Percentiles rank a stretch among this genome's conserved stretches.
These are phyloP conservation scores for Piper betle DNA, from an alignment of 164 flowering plant genomes.

Conservation along the genomic window DNA sequence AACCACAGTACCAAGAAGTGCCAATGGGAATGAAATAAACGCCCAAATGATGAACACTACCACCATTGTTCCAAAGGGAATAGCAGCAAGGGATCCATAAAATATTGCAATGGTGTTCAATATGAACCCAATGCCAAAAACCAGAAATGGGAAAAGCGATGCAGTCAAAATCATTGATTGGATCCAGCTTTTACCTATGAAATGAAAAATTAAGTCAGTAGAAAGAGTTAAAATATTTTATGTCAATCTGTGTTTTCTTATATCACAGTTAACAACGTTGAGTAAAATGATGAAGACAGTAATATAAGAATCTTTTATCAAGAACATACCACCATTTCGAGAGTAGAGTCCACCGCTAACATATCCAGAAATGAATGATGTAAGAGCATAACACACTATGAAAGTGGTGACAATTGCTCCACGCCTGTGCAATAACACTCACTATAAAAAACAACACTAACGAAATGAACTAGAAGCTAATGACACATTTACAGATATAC, in stretches of 20 bases:
- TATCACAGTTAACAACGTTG: not conserved
- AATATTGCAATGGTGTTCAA: constrained; percentile 93
- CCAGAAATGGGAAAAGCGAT: constrained; percentile 61
- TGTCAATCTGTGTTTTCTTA: not conserved
- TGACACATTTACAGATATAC: not conserved
- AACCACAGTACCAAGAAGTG: constrained; percentile 96
- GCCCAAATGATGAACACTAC: constrained; percentile 95
- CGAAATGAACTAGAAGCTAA: not conserved
- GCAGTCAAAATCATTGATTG: constrained; percentile 94
- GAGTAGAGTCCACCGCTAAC: constrained; percentile 98
- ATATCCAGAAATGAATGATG: constrained; percentile 91
- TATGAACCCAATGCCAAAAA: constrained; percentile 71
- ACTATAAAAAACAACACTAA: not conserved
- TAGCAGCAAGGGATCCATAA: constrained; percentile 96
- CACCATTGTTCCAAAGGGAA: constrained; percentile 98
- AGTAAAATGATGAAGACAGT: not conserved
- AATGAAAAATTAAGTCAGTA: not conserved
- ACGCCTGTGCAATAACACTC: constrained; percentile 38
- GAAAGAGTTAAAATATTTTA: not conserved
- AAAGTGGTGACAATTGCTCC: constrained; percentile 97
- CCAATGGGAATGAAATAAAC: constrained; percentile 90
- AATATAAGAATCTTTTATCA: too few species aligned
- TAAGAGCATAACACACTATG: constrained; percentile 88
- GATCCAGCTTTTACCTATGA: constrained; percentile 87
- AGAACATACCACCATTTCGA: constrained; percentile 78